Percentiles rank a stretch among this genome's conserved stretches.
Evolutionary conservation across 805 yeast species (phyloP).

Genomic region (Millerozyma miso): DNA sequence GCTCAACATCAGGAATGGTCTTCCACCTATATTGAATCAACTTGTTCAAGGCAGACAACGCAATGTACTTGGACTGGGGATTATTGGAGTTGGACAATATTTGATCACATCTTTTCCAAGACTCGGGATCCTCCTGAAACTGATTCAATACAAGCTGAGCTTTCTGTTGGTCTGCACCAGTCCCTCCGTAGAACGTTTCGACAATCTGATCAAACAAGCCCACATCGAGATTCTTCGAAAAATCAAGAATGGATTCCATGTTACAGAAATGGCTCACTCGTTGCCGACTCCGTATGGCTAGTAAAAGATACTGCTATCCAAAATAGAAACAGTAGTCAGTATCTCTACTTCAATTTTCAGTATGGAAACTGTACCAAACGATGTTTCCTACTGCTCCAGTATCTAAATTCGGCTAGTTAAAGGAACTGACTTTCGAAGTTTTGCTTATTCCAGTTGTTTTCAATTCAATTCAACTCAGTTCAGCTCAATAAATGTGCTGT

Average conservation of each 20-base stretch:
- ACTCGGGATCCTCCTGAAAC: conserved; percentile 91
- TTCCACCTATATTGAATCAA: conserved; percentile 93
- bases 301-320: neutral
- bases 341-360: neutral
- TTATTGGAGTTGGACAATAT: conserved; percentile 74
- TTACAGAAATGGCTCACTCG: neutral
- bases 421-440: neutral
- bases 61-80: conserved; percentile 89
- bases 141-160: conserved; percentile 71
- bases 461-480: neutral
- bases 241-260: conserved; percentile 89
- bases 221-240: conserved; percentile 79
- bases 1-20: conserved; percentile 80
- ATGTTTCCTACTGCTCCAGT: neutral
- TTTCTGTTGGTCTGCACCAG: conserved; percentile 62
- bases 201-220: conserved; percentile 78
- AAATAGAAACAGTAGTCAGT: neutral
- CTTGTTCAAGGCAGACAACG: conserved; percentile 83
- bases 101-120: conserved; percentile 93
- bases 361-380: neutral
- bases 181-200: conserved; percentile 74
- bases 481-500: neutral
- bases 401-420: neutral
- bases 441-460: neutral
- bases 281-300: neutral